These are phyloP conservation scores for Luffa acutangula DNA, from an alignment of 306 rosid genomes.

Conservation along the genomic window DNA sequence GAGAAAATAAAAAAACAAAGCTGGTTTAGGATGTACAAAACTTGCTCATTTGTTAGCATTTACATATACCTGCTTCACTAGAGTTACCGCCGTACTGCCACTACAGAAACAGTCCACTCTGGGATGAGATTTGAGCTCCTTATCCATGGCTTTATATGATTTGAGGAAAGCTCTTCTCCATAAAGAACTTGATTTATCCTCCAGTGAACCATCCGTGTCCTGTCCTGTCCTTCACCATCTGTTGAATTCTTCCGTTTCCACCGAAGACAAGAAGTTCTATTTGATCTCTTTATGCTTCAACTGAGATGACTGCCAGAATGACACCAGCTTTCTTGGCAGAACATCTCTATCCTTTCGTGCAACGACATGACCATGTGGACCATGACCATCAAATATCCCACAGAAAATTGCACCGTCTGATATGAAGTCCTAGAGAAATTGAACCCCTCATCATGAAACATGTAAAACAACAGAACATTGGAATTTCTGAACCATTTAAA, in stretches of 20 bases:
- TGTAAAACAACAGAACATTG: background rate
- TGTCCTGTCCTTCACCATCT: slow-evolving; percentile 46
- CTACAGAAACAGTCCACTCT: slow-evolving; percentile 92
- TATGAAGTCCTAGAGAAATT: slow-evolving; percentile 55
- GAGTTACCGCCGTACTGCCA: slow-evolving; percentile 74
- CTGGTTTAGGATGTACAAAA: background rate
- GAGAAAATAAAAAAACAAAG: background rate
- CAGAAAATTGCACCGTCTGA: slow-evolving; percentile 73
- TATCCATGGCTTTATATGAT: slow-evolving; percentile 87
- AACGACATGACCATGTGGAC: slow-evolving; percentile 89
- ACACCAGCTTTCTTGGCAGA: slow-evolving; percentile 57
- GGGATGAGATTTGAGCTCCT: slow-evolving; percentile 81
- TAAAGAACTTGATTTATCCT: slow-evolving; percentile 40
- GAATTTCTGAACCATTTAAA: background rate
- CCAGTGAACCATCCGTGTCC: slow-evolving; percentile 46
- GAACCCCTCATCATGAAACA: background rate
- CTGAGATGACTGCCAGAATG: slow-evolving; percentile 51
- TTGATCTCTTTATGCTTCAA: slow-evolving; percentile 34
- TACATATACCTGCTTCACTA: slow-evolving; percentile 71
- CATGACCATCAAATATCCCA: slow-evolving; percentile 94
- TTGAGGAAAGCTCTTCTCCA: slow-evolving; percentile 88
- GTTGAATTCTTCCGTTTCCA: slow-evolving; percentile 24
- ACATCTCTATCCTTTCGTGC: slow-evolving; percentile 86
- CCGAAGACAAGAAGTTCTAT: slow-evolving; percentile 32
- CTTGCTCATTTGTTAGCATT: background rate